phyloP scores from a whole-genome alignment of 768 basidiomycete species.

The Pisolithus marmoratus region DNA sequence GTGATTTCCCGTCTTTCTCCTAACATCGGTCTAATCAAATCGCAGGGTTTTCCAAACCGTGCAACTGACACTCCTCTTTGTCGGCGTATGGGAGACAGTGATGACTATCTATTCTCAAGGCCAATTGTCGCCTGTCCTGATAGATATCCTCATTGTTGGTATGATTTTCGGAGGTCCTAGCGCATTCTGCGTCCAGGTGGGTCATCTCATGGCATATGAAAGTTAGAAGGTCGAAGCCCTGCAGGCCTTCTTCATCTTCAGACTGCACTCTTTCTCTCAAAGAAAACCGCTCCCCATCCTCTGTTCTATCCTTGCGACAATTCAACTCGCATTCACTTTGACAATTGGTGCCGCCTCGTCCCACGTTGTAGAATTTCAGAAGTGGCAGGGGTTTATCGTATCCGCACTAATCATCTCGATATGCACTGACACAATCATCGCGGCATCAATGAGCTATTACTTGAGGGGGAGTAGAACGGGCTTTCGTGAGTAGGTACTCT shows the following conservation, averaged over 20 bases:
- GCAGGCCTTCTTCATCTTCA: background rate
- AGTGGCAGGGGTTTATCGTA: background rate
- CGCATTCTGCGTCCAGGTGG: background rate
- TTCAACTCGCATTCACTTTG: background rate
- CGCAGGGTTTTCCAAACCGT: background rate
- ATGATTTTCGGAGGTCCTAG: background rate
- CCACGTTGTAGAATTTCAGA: background rate
- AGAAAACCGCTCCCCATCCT: background rate
- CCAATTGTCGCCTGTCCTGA: too few species aligned
- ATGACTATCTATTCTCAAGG: background rate
- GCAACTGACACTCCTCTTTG: background rate
- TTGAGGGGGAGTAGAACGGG: background rate
- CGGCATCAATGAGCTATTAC: background rate
- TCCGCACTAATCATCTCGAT: background rate
- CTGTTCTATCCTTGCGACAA: background rate
- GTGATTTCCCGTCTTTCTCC: too few species aligned
- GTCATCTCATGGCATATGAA: background rate
- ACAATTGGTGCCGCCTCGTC: background rate
- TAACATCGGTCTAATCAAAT: too few species aligned
- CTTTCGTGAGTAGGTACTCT: background rate
- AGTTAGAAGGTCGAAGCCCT: background rate
- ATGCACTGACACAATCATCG: background rate
- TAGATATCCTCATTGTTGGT: background rate
- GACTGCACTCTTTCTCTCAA: background rate
- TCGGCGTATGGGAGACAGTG: background rate